Evolutionary conservation across 805 yeast species (phyloP), one percentile per base, ranked within the genome.

Genomic region (Scheffersomyces spartinae): DNA sequence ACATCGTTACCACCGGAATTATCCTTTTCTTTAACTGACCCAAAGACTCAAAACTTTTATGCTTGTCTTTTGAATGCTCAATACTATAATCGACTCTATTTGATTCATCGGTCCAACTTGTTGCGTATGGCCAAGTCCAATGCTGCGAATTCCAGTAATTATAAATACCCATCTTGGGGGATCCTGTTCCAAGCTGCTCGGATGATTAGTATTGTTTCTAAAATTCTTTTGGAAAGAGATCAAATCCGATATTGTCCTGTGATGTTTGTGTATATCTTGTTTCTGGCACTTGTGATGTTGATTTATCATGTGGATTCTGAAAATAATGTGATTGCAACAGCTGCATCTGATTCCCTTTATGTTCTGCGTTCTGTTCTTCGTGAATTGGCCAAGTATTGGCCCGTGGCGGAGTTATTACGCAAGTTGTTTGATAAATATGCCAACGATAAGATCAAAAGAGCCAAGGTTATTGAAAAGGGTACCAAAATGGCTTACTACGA

Each of bases 141-240:
- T 7, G 49, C 61, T 2, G 49, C 61, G 2, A 49, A 49, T 27
- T 62, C 64, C 9, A 52, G 47, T 34, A 62, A 57, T 41, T 62
- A 51, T 51, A 60, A 44, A 36, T 74, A 72, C 43, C 82, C 83
- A 5, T 69, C 79, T n/a, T 73, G 82, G 77, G 82, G 85, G 7
- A 76, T 79, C 30, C 79, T 84, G 3, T 79, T 78, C 58, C 83
- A 77, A 47, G 81, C 86, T 1, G 84, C 91, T 1, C 70, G 81
- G 39, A 73, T 77, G 71, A 72, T 80, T 34, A 66, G 80, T 4
- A 59, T 68, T 21, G 73, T 81, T 28, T 62, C 71, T 15, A 72
- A 73, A 25, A 72, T 68, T 30, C 37, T 80, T 30, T 38, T 61
- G 20, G 67, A 63, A 22, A 58, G 63, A 21, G 60, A 62, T 27